These are phyloP conservation scores for Podila epigama DNA, from an alignment of 192 early-diverging fungal genomes.

Conservation along the genomic window DNA sequence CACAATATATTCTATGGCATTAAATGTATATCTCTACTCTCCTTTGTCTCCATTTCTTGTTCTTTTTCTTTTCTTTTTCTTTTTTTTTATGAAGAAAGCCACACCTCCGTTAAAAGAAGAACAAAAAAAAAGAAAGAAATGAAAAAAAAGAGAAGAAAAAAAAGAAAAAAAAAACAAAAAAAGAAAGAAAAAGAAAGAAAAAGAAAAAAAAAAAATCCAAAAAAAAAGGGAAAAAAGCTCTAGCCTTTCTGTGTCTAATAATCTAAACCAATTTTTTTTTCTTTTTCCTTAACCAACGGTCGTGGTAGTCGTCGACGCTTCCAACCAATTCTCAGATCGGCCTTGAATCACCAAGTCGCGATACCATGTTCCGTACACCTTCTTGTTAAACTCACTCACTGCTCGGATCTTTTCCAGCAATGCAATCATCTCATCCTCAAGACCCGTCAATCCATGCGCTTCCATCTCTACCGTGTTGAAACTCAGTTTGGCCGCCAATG, in stretches of 20 bases:
- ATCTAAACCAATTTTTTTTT: not conserved
- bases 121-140: not conserved
- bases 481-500: slow-evolving; percentile 37
- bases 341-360: slow-evolving; percentile 42
- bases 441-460: slow-evolving; percentile 43
- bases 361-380: slow-evolving; percentile 47
- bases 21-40: too few relatives aligned
- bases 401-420: slow-evolving; percentile 44
- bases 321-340: slow-evolving; percentile 35
- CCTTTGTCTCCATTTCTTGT: too few relatives aligned
- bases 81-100: not conserved
- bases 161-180: not conserved
- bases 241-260: too few relatives aligned
- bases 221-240: not conserved
- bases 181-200: not conserved
- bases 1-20: too few relatives aligned
- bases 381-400: slow-evolving; percentile 45
- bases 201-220: slow-evolving; percentile 3
- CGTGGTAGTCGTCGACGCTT: not conserved
- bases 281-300: not conserved
- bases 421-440: slow-evolving; percentile 48
- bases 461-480: slow-evolving; percentile 47
- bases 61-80: not conserved
- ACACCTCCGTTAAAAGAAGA: too few relatives aligned
- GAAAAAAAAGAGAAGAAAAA: slow-evolving; percentile 1